Base-by-base conservation (phyloP, 371 early-diverging fungal genomes). In the Funneliformis caledonium region DNA sequence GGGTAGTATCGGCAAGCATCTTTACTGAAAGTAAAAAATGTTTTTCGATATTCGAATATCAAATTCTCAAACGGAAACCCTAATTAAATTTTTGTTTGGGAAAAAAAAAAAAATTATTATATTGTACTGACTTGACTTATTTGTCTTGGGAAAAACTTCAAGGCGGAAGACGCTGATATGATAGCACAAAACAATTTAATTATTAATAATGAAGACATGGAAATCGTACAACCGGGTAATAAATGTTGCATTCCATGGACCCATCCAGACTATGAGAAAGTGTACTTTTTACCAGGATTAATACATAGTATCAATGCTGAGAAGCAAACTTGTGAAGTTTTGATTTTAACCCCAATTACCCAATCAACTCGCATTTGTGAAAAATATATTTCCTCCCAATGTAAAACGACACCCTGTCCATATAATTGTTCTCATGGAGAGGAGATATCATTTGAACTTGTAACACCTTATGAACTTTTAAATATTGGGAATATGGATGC, bases 231-330 rank as follows among this genome's bases (percentile, higher is more conserved):
- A 16, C 22, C 50, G 5, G 73, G 73, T 33, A 52, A 52, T 31
- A 73, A 73, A 52, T 73, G 73, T 73, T 73, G 73, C 12, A 37
- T 73, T 16, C 73, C 73, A 37, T 73, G 48, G 22, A 73, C 52
- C 33, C 73, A 73, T 73, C 73, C 73, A 9, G 73, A 73, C 8
- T 56, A 73, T 73, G 50, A 73, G 19, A 73, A 73, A 52, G 73
- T 73, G 16, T 73, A 52, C 33, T 73, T 73, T 50, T 26, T 73
- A 33, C 73, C 73, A n/a, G 73, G 52, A 50, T 52, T 73, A 73
- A 52, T 73, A 52, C 26, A 52, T 26, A 73, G 33, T 33, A 56
- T 73, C 33, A 73, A 73, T 73, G 10, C 48, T 14, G 73, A 73
- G 16, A 37, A 37, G 22, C 50, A 52, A 22, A 73, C 73, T 73